Base-by-base conservation (phyloP, 2,329 filamentous ascomycete species). In the Xylaria digitata region DNA sequence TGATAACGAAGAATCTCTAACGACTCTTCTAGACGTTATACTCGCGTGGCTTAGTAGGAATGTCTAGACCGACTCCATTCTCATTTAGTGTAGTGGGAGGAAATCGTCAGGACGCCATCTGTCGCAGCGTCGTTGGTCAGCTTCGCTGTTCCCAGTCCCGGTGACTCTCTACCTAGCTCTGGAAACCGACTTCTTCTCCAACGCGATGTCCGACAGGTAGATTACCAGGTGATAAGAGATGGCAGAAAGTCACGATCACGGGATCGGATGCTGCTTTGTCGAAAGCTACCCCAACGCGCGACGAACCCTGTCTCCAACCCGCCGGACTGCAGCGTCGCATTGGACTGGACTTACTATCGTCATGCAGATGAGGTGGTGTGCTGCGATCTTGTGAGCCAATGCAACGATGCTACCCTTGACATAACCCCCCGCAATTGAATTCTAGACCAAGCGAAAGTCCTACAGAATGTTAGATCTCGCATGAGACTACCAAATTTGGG, bases 261-360 rank as follows among this genome's bases (percentile, higher is more conserved):
- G 50, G 67, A 53, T 58, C 64, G 46, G 50, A 54, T 50, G 30
- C 17, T 53, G 23, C 26, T 52, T 13, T 30, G 26, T 53, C 53
- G n/a, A 58, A n/a, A 40, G 1, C 45, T 63, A 68, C 63, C 63
- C 62, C 62, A 66, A 65, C 34, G 46, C 34, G 46, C 48, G 32
- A 43, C 17, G 49, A 26, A 45, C n/a, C 34, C 21, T n/a, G 30
- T 48, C 53, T 21, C 61, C 56, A 57, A 61, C 57, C 40, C 23
- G 42, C 42, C 42, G 64, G 63, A 50, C 52, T 46, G 48, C 46
- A 55, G 49, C 30, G 63, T 66, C 52, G 46, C 26, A 67, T 66
- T 46, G 57, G 58, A 53, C 48, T 43, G 26, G n/a, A 30, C 19
- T 57, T 19, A 7, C 57, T 53, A 23, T 54, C 57, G 52, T 46